Evolutionary conservation across 495 filamentous ascomycete species (phyloP).

Genomic region (Penicillium malachiteum): DNA sequence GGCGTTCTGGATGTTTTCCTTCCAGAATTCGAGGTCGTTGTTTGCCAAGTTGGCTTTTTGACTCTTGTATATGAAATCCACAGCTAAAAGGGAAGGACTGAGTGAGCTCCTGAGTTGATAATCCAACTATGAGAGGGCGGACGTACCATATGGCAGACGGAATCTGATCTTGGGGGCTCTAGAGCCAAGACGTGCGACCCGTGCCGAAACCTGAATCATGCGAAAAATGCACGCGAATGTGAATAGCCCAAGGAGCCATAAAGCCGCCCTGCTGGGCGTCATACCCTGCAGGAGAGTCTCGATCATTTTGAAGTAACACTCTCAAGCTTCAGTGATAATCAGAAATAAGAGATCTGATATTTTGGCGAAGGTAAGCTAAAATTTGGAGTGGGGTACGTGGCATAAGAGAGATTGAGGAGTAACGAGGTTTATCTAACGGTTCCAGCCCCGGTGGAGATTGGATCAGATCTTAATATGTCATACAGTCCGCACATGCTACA

Average conservation of each 20-base stretch:
- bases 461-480: too few species aligned
- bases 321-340: not conserved
- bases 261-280: constrained; percentile 24
- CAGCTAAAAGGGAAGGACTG: constrained; percentile 37
- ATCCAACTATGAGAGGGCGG: not conserved
- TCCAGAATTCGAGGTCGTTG: constrained; percentile 61
- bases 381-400: not conserved
- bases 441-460: too few species aligned
- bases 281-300: constrained; percentile 30
- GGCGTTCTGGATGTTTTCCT: constrained; percentile 41
- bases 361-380: too few species aligned
- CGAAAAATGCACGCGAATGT: constrained; percentile 25
- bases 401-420: not conserved
- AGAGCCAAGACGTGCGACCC: constrained; percentile 36
- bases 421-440: too few species aligned
- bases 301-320: constrained; percentile 30
- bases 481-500: too few species aligned
- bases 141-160: constrained; percentile 38
- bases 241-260: constrained; percentile 29
- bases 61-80: constrained; percentile 59
- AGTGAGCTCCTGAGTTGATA: constrained; percentile 2
- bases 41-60: constrained; percentile 50
- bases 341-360: not conserved
- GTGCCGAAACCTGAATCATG: constrained; percentile 30
- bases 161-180: constrained; percentile 35